Conservation (phyloP, 2,329 filamentous ascomycete species). For the Lachnellula subtilissima region DNA sequence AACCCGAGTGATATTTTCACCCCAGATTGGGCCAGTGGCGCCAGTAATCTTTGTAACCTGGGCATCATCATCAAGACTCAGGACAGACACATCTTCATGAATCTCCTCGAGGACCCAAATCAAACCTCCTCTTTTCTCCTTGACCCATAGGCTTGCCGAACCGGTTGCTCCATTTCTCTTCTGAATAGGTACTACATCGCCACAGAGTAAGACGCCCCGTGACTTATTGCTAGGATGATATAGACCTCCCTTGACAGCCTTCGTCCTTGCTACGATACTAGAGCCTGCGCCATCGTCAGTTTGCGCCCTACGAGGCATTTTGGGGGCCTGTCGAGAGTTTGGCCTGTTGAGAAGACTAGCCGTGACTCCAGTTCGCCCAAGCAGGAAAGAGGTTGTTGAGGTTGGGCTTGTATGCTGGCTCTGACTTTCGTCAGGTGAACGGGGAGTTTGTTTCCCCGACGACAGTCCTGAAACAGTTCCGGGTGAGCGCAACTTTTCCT, state of each 20-base stretch:
- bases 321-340: constrained; percentile 49
- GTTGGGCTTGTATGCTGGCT: constrained; percentile 28
- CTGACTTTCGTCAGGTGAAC: constrained; percentile 16
- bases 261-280: constrained; percentile 38
- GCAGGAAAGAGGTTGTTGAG: constrained; percentile 52
- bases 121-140: constrained; percentile 87
- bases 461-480: constrained; percentile 41
- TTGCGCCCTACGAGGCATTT: constrained; percentile 52
- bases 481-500: constrained; percentile 70
- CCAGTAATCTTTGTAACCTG: constrained; percentile 65
- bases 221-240: constrained; percentile 68
- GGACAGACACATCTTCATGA: constrained; percentile 79
- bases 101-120: constrained; percentile 99
- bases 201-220: constrained; percentile 84
- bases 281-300: constrained; percentile 55
- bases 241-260: constrained; percentile 44
- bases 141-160: constrained; percentile 95
- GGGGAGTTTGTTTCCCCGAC: constrained; percentile 17
- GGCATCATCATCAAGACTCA: constrained; percentile 74
- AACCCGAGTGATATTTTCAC: constrained; percentile 58
- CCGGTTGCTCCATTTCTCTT: constrained; percentile 91
- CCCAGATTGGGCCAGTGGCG: constrained; percentile 84
- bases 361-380: constrained; percentile 65
- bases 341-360: constrained; percentile 79
- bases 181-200: constrained; percentile 96